Conservation (phyloP, 306 rosid species). For the Vigna unguiculata region DNA sequence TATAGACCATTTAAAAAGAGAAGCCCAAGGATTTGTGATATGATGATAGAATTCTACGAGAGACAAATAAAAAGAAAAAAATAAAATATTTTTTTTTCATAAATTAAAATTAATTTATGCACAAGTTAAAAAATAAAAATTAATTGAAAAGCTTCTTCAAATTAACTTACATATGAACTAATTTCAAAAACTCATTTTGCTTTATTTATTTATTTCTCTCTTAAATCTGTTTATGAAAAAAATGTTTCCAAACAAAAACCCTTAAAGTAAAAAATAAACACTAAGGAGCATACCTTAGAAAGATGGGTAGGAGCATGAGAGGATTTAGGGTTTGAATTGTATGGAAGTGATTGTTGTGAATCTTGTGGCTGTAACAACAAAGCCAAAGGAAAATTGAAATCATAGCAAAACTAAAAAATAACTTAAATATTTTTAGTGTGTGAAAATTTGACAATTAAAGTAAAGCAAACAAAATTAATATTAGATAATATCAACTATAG, state of each 20-base stretch:
- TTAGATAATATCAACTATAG: not conserved
- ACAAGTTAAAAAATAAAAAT: too few species aligned
- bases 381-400: constrained; percentile 25
- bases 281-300: constrained; percentile 51
- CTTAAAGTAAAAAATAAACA: not conserved
- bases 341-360: constrained; percentile 44
- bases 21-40: constrained; percentile 46
- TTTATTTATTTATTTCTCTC: too few species aligned
- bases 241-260: too few species aligned
- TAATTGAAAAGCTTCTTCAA: too few species aligned
- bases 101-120: too few species aligned
- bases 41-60: not conserved
- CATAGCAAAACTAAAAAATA: not conserved
- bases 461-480: not conserved
- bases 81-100: too few species aligned
- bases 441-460: not conserved
- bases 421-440: not conserved
- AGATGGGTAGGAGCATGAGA: constrained; percentile 47
- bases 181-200: too few species aligned
- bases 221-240: too few species aligned
- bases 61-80: too few species aligned
- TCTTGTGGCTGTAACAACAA: constrained; percentile 43
- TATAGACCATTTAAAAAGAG: constrained; percentile 47
- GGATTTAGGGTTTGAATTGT: constrained; percentile 37
- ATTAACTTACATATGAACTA: too few species aligned